Conservation (phyloP, 2,329 filamentous ascomycete species). For the Myriangium duriaei region DNA sequence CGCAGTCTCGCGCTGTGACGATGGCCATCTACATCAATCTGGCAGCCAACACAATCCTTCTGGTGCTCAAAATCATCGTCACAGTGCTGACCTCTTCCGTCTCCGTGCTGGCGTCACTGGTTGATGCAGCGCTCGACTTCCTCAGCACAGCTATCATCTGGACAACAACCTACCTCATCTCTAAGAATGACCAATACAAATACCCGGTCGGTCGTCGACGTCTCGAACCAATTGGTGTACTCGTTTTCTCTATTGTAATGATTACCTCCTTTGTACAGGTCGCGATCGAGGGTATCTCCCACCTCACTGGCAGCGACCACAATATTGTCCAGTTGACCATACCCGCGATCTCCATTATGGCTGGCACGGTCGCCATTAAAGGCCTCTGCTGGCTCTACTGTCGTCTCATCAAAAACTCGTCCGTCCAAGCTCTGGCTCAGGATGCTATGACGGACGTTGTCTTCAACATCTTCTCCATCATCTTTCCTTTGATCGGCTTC, state of each 20-base stretch:
- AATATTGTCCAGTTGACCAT: constrained; percentile 59
- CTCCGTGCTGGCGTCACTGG: constrained; percentile 66
- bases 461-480: constrained; percentile 80
- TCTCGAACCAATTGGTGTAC: constrained; percentile 65
- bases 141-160: constrained; percentile 71
- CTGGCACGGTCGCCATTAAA: constrained; percentile 69
- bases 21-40: constrained; percentile 81
- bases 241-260: constrained; percentile 78
- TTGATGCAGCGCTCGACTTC: constrained; percentile 70
- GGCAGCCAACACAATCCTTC: constrained; percentile 60
- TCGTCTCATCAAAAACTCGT: constrained; percentile 71
- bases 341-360: constrained; percentile 69
- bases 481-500: constrained; percentile 72
- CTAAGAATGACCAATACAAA: constrained; percentile 57
- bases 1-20: constrained; percentile 63
- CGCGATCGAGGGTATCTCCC: constrained; percentile 54
- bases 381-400: constrained; percentile 78
- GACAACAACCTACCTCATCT: constrained; percentile 63
- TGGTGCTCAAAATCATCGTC: constrained; percentile 65
- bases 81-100: constrained; percentile 68
- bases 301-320: constrained; percentile 48
- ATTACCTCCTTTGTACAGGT: constrained; percentile 75
- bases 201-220: constrained; percentile 68
- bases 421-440: constrained; percentile 65
- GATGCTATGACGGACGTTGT: constrained; percentile 65